These are phyloP conservation scores for Hygrophoropsis aurantiaca DNA, from an alignment of 768 basidiomycete species.

Conservation along the genomic window DNA sequence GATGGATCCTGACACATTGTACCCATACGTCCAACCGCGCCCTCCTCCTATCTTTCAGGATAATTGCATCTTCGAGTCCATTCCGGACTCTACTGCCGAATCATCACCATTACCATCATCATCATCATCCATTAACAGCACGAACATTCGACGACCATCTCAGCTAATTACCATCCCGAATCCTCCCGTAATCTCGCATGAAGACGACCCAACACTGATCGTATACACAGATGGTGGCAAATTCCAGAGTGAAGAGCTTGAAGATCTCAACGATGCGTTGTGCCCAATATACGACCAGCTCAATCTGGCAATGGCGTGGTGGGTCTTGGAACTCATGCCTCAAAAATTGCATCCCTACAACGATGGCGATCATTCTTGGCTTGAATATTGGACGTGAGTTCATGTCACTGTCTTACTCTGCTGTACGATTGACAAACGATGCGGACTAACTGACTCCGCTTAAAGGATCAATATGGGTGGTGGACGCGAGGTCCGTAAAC, in stretches of 20 bases:
- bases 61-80: conserved; percentile 23
- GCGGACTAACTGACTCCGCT: background rate
- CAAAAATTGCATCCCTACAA: conserved; percentile 25
- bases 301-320: conserved; percentile 48
- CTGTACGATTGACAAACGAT: conserved; percentile 1
- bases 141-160: too few species aligned
- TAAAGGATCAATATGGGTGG: conserved; percentile 37
- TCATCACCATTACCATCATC: too few species aligned
- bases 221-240: conserved; percentile 17
- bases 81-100: conserved; percentile 8
- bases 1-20: conserved; percentile 47
- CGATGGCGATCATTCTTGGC: conserved; percentile 19
- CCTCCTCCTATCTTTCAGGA: conserved; percentile 35
- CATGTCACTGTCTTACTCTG: background rate
- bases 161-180: conserved; percentile 4
- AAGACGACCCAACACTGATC: conserved; percentile 10
- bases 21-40: conserved; percentile 42
- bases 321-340: conserved; percentile 62
- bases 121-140: too few species aligned
- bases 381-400: conserved; percentile 15
- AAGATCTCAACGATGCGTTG: conserved; percentile 61
- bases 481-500: conserved; percentile 42
- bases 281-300: conserved; percentile 59
- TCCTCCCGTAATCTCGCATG: conserved; percentile 16
- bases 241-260: conserved; percentile 52